Conservation (phyloP, 106 monocot species). For the Vanilla planifolia region DNA sequence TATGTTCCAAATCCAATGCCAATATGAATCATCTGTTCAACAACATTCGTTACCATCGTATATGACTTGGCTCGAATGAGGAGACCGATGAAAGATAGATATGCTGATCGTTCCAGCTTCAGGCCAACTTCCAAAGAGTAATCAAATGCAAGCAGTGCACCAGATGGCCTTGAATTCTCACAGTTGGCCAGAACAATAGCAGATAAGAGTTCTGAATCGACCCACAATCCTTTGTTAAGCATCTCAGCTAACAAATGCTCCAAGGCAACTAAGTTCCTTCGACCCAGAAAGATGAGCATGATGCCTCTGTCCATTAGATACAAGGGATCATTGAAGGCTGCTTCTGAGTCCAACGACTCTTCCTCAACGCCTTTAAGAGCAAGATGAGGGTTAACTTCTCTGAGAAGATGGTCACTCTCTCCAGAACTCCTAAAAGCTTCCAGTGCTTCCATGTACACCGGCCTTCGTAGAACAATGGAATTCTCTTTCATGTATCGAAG, state of each 20-base stretch:
- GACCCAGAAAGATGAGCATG: conserved; percentile 43
- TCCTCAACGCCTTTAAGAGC: conserved; percentile 47
- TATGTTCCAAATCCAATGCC: conserved; percentile 47
- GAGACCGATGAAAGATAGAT: conserved; percentile 49
- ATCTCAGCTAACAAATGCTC: conserved; percentile 38
- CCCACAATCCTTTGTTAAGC: conserved; percentile 16
- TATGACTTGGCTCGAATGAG: conserved; percentile 41
- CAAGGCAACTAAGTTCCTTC: conserved; percentile 43
- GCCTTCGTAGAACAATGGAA: conserved; percentile 65
- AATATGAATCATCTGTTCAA: conserved; percentile 47
- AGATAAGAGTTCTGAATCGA: conserved; percentile 44
- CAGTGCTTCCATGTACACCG: conserved; percentile 66
- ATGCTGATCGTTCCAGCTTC: conserved; percentile 39
- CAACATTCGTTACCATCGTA: conserved; percentile 29
- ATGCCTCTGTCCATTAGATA: conserved; percentile 39
- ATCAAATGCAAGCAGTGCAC: conserved; percentile 49
- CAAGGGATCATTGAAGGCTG: conserved; percentile 13
- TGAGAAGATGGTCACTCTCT: conserved; percentile 56
- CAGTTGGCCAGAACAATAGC: conserved; percentile 38
- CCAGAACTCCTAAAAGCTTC: conserved; percentile 37
- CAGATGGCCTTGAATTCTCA: conserved; percentile 17
- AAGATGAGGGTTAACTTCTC: conserved; percentile 76
- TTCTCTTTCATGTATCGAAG: conserved; percentile 70
- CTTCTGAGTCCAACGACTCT: conserved; percentile 16
- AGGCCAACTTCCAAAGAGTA: conserved; percentile 24